These are phyloP conservation scores for Leishmania lainsoni DNA, from an alignment of 208 protist genomes.

Conservation along the genomic window DNA sequence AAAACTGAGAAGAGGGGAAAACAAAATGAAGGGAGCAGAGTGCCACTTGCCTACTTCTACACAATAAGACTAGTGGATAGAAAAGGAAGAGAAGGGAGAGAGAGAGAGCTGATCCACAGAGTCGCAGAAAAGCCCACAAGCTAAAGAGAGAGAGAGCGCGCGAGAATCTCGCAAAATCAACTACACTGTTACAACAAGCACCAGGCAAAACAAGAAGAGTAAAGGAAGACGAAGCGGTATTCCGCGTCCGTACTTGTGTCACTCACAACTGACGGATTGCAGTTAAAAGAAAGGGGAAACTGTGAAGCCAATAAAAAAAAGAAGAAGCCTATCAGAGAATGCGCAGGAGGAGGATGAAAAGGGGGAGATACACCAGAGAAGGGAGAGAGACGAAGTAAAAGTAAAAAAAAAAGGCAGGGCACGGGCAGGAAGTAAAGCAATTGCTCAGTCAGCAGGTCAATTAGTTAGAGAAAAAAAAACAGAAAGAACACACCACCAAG, in stretches of 20 bases:
- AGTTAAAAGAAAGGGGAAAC: not conserved
- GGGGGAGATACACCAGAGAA: not conserved
- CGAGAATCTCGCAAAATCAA: not conserved
- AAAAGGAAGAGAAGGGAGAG: not conserved
- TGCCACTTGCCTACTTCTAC: not conserved
- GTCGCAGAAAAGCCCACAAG: not conserved
- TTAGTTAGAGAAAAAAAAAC: not conserved
- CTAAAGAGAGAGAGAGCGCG: not conserved
- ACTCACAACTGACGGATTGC: not conserved
- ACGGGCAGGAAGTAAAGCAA: not conserved
- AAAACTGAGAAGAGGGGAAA: not conserved
- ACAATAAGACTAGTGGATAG: not conserved
- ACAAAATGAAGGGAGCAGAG: not conserved
- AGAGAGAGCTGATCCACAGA: not conserved
- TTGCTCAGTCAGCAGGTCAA: not conserved
- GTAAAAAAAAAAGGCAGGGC: conserved; percentile 12
- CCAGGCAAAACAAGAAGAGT: not conserved
- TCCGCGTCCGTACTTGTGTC: not conserved
- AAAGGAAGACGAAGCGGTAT: not conserved
- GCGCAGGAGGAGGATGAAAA: not conserved
- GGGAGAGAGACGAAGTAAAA: not conserved
- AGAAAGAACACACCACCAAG: not conserved
- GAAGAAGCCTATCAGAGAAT: not conserved
- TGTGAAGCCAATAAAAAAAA: not conserved
- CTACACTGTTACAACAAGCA: not conserved